phyloP scores from a whole-genome alignment of 768 basidiomycete species.

The Naganishia antarctica region DNA sequence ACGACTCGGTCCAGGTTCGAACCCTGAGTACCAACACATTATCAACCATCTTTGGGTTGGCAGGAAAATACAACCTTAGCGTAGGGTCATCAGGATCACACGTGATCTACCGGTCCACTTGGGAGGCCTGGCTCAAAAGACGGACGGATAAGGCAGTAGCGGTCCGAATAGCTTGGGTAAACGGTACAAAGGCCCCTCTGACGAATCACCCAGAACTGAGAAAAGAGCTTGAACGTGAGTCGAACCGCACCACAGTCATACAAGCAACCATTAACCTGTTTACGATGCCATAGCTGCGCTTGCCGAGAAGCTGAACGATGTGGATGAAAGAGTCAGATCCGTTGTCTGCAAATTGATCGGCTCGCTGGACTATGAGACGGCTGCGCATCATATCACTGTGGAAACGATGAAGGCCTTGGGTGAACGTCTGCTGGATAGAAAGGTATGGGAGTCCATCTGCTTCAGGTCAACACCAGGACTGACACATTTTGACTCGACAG shows the following conservation, averaged over 20 bases:
- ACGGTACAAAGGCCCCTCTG: conserved; percentile 62
- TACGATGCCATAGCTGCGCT: conserved; percentile 50
- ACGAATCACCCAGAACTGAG: conserved; percentile 63
- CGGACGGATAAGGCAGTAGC: conserved; percentile 67
- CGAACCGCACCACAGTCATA: not conserved
- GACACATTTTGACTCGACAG: conserved; percentile 30
- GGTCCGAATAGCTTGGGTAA: conserved; percentile 75
- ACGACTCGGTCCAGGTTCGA: conserved; percentile 67
- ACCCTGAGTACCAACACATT: conserved; percentile 77
- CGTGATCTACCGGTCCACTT: conserved; percentile 54
- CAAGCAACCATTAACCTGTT: not conserved
- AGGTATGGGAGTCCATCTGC: conserved; percentile 57
- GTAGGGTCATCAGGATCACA: conserved; percentile 17
- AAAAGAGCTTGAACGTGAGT: conserved; percentile 67
- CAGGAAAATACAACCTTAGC: conserved; percentile 1
- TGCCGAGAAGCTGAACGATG: conserved; percentile 66
- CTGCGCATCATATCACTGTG: conserved; percentile 70
- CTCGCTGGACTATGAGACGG: conserved; percentile 83
- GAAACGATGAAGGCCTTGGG: conserved; percentile 62
- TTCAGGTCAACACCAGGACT: not conserved
- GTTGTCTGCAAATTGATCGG: conserved; percentile 76
- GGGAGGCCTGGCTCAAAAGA: conserved; percentile 76
- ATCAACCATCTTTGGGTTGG: conserved; percentile 72
- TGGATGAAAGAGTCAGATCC: conserved; percentile 84
- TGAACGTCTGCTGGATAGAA: conserved; percentile 76